Conservation (phyloP, 306 rosid species). For the Cyamopsis tetragonoloba region DNA sequence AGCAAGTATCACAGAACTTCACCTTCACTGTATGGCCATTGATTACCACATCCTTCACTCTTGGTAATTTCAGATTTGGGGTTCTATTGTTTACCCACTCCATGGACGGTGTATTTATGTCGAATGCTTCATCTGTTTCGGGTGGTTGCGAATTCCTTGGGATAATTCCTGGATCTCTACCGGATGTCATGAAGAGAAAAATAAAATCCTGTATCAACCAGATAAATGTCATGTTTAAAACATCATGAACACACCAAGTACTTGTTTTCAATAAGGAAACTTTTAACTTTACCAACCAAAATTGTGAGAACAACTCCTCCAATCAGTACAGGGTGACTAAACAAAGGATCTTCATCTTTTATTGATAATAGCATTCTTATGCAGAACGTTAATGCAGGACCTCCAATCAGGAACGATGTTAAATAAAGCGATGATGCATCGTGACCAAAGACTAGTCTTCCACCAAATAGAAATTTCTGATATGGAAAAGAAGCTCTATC, state of each 20-base stretch:
- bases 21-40: slow-evolving; percentile 76
- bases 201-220: slow-evolving; percentile 57
- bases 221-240: slow-evolving; percentile 20
- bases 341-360: slow-evolving; percentile 30
- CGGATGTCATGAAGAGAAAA: slow-evolving; percentile 81
- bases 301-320: slow-evolving; percentile 67
- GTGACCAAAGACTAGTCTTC: slow-evolving; percentile 78
- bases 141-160: slow-evolving; percentile 65
- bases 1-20: slow-evolving; percentile 88
- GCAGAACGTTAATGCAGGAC: slow-evolving; percentile 78
- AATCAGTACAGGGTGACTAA: slow-evolving; percentile 43
- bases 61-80: slow-evolving; percentile 55
- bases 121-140: slow-evolving; percentile 49
- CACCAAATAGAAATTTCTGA: slow-evolving; percentile 85
- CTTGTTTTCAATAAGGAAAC: slow-evolving; percentile 5
- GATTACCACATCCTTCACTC: slow-evolving; percentile 58
- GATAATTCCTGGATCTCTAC: slow-evolving; percentile 92
- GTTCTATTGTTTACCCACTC: slow-evolving; percentile 58
- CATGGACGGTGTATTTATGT: slow-evolving; percentile 39
- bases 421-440: slow-evolving; percentile 68
- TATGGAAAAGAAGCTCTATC: slow-evolving; percentile 13
- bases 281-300: slow-evolving; percentile 67
- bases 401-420: slow-evolving; percentile 73
- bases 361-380: slow-evolving; percentile 52
- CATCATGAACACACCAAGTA: slow-evolving; percentile 18